Conservation (phyloP, 2,329 filamentous ascomycete genomes). For the Calonectria leucothoes region DNA sequence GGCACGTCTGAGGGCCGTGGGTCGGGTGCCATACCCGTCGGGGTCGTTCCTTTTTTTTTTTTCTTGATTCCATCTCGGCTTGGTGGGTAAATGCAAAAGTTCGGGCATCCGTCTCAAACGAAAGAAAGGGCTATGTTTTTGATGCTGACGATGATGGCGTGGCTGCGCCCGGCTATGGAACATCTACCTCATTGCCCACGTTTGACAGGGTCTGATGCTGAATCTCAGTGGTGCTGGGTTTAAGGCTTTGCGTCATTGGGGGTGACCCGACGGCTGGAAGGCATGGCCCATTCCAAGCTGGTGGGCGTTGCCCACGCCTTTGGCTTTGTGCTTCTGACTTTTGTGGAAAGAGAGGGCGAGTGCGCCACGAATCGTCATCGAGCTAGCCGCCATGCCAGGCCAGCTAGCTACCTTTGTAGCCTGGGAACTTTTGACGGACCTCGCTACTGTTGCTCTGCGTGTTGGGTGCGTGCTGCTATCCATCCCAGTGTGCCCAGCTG, state of each 20-base stretch:
- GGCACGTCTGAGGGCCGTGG: background rate
- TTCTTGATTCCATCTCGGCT: background rate
- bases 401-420: conserved; percentile 1
- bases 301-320: background rate
- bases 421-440: conserved; percentile 2
- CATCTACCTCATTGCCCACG: conserved; percentile 17
- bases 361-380: conserved; percentile 15
- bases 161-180: conserved; percentile 27
- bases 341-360: background rate
- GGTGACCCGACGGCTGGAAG: conserved; percentile 23
- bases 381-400: conserved; percentile 7
- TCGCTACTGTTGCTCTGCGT: background rate
- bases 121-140: background rate
- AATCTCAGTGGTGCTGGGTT: conserved; percentile 22
- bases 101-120: conserved; percentile 1
- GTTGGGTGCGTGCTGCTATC: background rate
- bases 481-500: background rate
- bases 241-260: conserved; percentile 37
- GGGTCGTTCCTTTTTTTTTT: background rate
- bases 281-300: conserved; percentile 31
- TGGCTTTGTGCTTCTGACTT: background rate
- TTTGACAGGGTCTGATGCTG: conserved; percentile 26
- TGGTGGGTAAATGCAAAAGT: background rate
- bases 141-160: conserved; percentile 37
- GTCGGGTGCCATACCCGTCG: conserved; percentile 2